Conservation (phyloP, 495 filamentous ascomycete genomes). For the Penicillium taxi region DNA sequence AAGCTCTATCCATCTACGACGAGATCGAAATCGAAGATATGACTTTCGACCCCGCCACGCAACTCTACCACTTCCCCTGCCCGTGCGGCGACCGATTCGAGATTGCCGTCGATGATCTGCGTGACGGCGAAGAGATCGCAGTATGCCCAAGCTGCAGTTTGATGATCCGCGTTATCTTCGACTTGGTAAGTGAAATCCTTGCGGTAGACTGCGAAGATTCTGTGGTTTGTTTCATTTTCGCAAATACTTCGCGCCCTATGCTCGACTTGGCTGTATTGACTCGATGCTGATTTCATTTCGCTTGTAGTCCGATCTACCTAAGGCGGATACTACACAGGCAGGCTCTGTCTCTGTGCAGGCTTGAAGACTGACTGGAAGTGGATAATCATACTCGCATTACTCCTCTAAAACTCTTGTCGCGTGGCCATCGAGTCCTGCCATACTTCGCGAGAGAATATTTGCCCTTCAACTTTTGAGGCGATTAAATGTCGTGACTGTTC, state of each 20-base stretch:
- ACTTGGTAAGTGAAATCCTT: constrained; percentile 53
- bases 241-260: too few relatives aligned
- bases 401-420: too few relatives aligned
- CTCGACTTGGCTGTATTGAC: too few relatives aligned
- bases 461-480: too few relatives aligned
- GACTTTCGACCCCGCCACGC: constrained; percentile 74
- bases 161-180: constrained; percentile 93
- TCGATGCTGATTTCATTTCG: constrained; percentile 11
- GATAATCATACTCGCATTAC: too few relatives aligned
- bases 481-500: too few relatives aligned
- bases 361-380: constrained; percentile 18
- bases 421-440: too few relatives aligned
- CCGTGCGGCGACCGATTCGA: constrained; percentile 97
- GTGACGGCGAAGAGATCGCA: constrained; percentile 83
- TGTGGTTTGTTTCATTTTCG: not conserved
- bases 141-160: constrained; percentile 95
- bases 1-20: constrained; percentile 75
- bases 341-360: constrained; percentile 35
- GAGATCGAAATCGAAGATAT: constrained; percentile 99
- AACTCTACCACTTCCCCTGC: constrained; percentile 93
- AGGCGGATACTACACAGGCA: constrained; percentile 28
- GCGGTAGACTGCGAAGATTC: not conserved
- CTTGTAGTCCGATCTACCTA: constrained; percentile 36
- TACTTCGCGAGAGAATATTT: too few relatives aligned
- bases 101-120: constrained; percentile 75